Conservation (phyloP, 768 basidiomycete species). For the Rhodotorula kratochvilovae region DNA sequence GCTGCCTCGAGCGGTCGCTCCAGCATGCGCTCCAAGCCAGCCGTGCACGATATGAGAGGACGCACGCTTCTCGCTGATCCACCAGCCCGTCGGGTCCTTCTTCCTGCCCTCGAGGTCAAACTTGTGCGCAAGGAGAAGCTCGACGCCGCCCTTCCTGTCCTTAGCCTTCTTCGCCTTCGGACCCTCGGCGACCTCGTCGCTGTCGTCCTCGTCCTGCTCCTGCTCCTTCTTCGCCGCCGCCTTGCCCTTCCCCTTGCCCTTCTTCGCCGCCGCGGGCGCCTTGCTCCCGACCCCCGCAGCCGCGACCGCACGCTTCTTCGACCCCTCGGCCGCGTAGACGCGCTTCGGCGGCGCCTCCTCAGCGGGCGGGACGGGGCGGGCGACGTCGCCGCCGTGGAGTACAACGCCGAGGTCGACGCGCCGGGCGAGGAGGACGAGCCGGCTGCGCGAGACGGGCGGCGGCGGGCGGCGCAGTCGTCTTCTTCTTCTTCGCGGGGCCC, state of each 20-base stretch:
- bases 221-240: background rate
- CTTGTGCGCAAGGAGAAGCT: constrained; percentile 28
- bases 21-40: no score
- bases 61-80: constrained; percentile 41
- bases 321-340: background rate
- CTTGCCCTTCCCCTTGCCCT: background rate
- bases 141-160: background rate
- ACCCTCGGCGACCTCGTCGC: background rate
- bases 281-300: background rate
- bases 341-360: background rate
- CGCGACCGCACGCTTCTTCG: constrained; percentile 21
- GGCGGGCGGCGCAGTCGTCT: background rate
- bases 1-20: no score
- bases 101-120: constrained; percentile 29
- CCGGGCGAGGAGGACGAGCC: background rate
- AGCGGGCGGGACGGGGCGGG: background rate
- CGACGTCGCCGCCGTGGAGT: background rate
- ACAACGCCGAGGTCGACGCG: background rate
- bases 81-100: constrained; percentile 30
- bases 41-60: no score
- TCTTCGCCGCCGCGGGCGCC: background rate
- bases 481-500: background rate
- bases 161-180: background rate
- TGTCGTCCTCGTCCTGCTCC: background rate
- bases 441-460: no score